Evolutionary conservation across 2,329 filamentous ascomycete species (phyloP).

Genomic region (Talaromyces islandicus): DNA sequence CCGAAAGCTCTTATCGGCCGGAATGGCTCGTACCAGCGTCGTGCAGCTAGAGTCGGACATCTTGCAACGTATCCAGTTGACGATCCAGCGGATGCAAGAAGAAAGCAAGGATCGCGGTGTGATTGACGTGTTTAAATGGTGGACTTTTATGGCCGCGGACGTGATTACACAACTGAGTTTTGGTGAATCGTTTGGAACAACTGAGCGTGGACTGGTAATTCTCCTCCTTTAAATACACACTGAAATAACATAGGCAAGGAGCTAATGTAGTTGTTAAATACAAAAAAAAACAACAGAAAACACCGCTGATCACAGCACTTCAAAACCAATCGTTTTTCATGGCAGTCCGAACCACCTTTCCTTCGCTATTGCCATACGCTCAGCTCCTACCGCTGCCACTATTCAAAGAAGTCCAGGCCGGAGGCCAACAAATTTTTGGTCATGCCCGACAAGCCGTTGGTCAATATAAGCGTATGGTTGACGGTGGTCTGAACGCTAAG

Average conservation of each 20-base stretch:
- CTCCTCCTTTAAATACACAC: slow-evolving; percentile 2
- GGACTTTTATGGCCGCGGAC: slow-evolving; percentile 50
- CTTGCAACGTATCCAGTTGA: slow-evolving; percentile 30
- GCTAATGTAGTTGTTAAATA: neutral
- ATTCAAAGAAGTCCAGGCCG: slow-evolving; percentile 15
- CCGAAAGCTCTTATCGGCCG: slow-evolving; percentile 37
- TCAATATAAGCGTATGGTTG: slow-evolving; percentile 18
- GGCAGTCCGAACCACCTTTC: slow-evolving; percentile 16
- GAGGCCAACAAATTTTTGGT: slow-evolving; percentile 14
- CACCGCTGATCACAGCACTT: slow-evolving; percentile 37
- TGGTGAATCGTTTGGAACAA: slow-evolving; percentile 49
- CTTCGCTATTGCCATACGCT: slow-evolving; percentile 16
- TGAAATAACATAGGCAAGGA: neutral
- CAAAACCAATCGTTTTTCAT: slow-evolving; percentile 1
- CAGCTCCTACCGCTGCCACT: slow-evolving; percentile 18
- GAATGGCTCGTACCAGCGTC: slow-evolving; percentile 18
- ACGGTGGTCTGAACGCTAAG: slow-evolving; percentile 13
- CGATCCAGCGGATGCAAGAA: slow-evolving; percentile 39
- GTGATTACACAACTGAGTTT: slow-evolving; percentile 50
- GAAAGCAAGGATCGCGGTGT: slow-evolving; percentile 35
- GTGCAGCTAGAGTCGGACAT: slow-evolving; percentile 36
- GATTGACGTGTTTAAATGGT: slow-evolving; percentile 50
- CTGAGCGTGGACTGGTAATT: slow-evolving; percentile 46
- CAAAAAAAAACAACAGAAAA: slow-evolving; percentile 37
- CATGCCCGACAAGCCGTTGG: slow-evolving; percentile 21